Conservation (phyloP, 148 eudicot genomes). For the Spergularia marina region DNA sequence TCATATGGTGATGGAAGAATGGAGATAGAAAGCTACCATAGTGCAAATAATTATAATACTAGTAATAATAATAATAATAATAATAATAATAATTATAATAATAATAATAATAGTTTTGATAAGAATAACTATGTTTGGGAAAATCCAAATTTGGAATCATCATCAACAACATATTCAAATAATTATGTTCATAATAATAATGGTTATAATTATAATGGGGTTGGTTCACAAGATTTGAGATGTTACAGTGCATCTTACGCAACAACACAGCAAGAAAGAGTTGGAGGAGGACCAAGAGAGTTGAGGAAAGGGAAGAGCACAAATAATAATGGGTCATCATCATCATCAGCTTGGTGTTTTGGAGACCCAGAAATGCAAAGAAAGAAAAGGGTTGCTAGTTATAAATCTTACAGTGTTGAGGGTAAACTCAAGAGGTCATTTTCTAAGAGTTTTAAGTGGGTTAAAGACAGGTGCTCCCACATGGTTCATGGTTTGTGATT, state of each 20-base stretch:
- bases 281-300: constrained; percentile 32
- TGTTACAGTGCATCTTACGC: constrained; percentile 65
- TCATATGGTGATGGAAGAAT: constrained; percentile 43
- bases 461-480: constrained; percentile 53
- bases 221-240: constrained; percentile 41
- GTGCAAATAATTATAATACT: background rate
- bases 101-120: background rate
- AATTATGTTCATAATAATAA: background rate
- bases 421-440: constrained; percentile 66
- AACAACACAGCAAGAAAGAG: constrained; percentile 24
- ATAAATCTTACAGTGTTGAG: constrained; percentile 63
- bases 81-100: background rate
- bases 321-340: constrained; percentile 44
- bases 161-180: background rate
- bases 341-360: constrained; percentile 47
- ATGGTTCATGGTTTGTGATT: constrained; percentile 44
- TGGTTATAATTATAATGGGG: background rate
- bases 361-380: constrained; percentile 73
- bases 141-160: background rate
- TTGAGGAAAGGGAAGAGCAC: constrained; percentile 52
- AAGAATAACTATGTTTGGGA: background rate
- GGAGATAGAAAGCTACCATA: constrained; percentile 37
- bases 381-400: constrained; percentile 75
- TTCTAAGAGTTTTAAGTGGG: constrained; percentile 67
- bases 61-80: background rate